phyloP scores from a whole-genome alignment of 768 basidiomycete genomes.

The Kwoniella europaea region DNA sequence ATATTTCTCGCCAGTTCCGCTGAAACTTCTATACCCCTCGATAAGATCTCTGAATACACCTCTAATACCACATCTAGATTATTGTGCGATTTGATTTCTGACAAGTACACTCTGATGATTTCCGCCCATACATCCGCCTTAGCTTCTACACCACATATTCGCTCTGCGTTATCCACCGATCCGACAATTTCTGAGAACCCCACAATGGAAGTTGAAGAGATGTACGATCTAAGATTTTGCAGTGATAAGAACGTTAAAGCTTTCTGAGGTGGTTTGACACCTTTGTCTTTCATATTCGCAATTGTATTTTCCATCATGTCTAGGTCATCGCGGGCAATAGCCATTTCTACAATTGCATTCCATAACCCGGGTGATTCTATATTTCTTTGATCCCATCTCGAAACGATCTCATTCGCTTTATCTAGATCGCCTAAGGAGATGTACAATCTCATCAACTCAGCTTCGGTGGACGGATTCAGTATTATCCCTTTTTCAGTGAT shows the following conservation, averaged over 20 bases:
- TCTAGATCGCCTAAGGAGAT: constrained; percentile 28
- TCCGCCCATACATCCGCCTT: constrained; percentile 30
- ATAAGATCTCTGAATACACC: constrained; percentile 27
- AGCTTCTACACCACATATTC: constrained; percentile 1
- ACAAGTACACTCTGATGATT: constrained; percentile 17
- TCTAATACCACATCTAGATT: constrained; percentile 22
- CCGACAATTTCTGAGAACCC: constrained; percentile 21
- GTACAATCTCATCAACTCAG: constrained; percentile 32
- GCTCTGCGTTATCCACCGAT: constrained; percentile 27
- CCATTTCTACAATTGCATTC: constrained; percentile 35
- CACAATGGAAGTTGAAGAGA: constrained; percentile 2
- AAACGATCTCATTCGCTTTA: constrained; percentile 20
- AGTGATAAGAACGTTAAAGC: constrained; percentile 18
- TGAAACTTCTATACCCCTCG: constrained; percentile 24
- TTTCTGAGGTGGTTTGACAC: constrained; percentile 22
- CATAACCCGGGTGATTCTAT: constrained; percentile 16
- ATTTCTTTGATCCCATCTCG: background rate
- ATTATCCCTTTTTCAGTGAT: background rate
- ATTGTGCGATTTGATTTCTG: constrained; percentile 12
- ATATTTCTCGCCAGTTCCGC: constrained; percentile 28
- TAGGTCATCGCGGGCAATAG: constrained; percentile 18
- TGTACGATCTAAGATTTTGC: constrained; percentile 2
- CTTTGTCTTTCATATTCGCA: constrained; percentile 26
- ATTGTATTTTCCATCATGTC: constrained; percentile 18
- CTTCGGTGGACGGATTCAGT: constrained; percentile 7